A percentile compares a stretch with the other conserved stretches of the same genome.
Evolutionary conservation across 2,329 filamentous ascomycete species (phyloP).

Genomic region (Clarireedia monteithiana): DNA sequence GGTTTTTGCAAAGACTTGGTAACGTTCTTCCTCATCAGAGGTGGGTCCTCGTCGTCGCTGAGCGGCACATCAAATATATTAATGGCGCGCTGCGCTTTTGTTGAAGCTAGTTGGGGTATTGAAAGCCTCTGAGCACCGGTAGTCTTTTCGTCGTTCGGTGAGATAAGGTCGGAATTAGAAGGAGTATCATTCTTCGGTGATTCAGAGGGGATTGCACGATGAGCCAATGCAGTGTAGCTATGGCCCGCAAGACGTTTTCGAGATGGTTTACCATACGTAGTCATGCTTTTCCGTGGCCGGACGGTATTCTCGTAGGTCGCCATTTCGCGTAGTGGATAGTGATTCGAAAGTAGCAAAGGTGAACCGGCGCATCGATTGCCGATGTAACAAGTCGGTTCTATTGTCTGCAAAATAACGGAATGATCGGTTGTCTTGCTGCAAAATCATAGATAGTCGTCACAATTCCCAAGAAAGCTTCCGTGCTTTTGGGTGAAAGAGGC

Average conservation of each 20-base stretch:
- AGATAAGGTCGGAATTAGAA: slow-evolving; percentile 4
- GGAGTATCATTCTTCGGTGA: slow-evolving; percentile 6
- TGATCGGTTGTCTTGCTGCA: too few species aligned
- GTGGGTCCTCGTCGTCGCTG: slow-evolving; percentile 15
- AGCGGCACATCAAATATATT: slow-evolving; percentile 22
- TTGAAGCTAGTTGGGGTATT: slow-evolving; percentile 3
- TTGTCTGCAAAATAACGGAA: not conserved
- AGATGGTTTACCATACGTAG: slow-evolving; percentile 29
- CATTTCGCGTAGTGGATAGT: slow-evolving; percentile 15
- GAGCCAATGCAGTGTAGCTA: slow-evolving; percentile 16
- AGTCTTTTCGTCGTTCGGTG: not conserved
- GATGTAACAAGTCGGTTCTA: not conserved
- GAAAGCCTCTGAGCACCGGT: not conserved
- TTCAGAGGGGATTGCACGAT: slow-evolving; percentile 19
- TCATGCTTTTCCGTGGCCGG: slow-evolving; percentile 23
- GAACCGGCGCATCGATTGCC: slow-evolving; percentile 4
- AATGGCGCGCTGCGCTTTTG: not conserved
- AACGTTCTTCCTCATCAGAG: slow-evolving; percentile 6
- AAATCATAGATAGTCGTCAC: too few species aligned
- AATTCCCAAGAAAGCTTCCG: too few species aligned
- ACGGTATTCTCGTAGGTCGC: slow-evolving; percentile 20
- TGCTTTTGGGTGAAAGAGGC: not conserved
- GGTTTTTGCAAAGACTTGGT: slow-evolving; percentile 5
- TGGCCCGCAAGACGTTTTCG: slow-evolving; percentile 26
- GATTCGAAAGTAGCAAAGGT: not conserved